Evolutionary conservation across 805 yeast genomes (phyloP), one percentile per base, ranked within the genome.

Genomic region (Candida ipomoeae): DNA sequence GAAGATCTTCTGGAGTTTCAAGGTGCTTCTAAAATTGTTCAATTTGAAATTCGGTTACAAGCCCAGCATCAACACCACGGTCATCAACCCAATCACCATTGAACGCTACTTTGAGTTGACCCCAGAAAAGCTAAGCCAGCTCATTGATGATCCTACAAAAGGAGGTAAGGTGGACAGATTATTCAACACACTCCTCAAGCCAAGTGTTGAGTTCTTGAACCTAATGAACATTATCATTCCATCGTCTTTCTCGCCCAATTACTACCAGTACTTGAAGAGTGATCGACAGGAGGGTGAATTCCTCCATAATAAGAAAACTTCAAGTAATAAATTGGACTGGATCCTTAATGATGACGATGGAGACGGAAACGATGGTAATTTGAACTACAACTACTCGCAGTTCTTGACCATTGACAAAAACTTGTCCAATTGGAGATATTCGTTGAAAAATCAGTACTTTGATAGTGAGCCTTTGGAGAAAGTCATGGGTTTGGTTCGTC

Each of bases 331-430:
- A 38, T 61, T 73, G 29, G 77, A 73, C 52, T 71, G 76, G 75
- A 71, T 73, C 21, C 61, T 73, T 41, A 72, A 72, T 50, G 76
- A 74, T 51, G 76, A 73, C 53, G 78, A 72, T 53, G 78, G 78
- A 20, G 78, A 73, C 53, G 77, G 78, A 6, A 73, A 72, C 51
- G 78, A 73, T 55, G 78, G 78, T 3, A 73, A 74, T 49, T 66
- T 74, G 54, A 74, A 74, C 50, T 73, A 74, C 59, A 73, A 74
- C 52, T 73, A 68, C 52, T 67, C 66, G 45, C 78, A 74, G 50
- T 74, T 74, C 49, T 60, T 69, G 36, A 67, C 68, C 8, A 74
- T 74, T 46, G 78, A 74, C 57, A 68, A 64, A 48, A 73, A 74
- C 55, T 62, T 74, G 45, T 58, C 70, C 13, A 64, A 62, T 44